Evolutionary conservation across 345 rosid genomes (phyloP), one percentile per base, ranked within the genome.

Genomic region (Excoecaria agallocha): DNA sequence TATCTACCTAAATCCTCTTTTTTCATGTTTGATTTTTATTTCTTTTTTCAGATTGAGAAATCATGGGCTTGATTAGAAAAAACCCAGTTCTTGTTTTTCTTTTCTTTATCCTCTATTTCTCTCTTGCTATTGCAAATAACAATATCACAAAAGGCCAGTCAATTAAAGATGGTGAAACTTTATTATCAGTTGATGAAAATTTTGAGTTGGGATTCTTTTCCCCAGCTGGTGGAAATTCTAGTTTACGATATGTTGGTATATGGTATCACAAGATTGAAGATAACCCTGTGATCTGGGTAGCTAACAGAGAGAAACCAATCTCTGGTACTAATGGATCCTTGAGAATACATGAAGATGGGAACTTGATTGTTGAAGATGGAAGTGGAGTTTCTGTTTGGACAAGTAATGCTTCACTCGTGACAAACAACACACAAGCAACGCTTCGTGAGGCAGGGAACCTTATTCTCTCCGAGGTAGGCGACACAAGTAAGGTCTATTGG

Each of bases 131-230:
- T 48, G 80, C 84, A 12, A 78, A 69, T 20, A 67, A 76, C 74
- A 49, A 25, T 20, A 72, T 92, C 81, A 81, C 81, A 3, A 78
- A 12, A 69, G 86, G 85, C 76, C 70, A 83, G 30, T 57, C 68
- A 1, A 25, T 92, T 24, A 58, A 17, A 77, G 93, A 86, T 56
- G 96, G 88, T 5, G 86, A 83, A 9, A 76, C 80, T 45, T 71
- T 92, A 75, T 13, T 83, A 41, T 84, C 87, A 57, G 49, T 7
- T 9, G 49, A 16, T 0, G 82, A 81, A 12, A 75, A 0, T 22
- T 93, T 89, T 55, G 84, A 86, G 70, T 61, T 92, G 68, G 92
- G 96, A 0, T 92, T 90, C 83, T 88, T 91, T 49, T 86, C 86
- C 51, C 89, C 88, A 3, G 81, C 38, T 4, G 48, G 10, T 43